Evolutionary conservation across 805 yeast species (phyloP), one percentile per base, ranked within the genome.

Genomic region (Candida orba): DNA sequence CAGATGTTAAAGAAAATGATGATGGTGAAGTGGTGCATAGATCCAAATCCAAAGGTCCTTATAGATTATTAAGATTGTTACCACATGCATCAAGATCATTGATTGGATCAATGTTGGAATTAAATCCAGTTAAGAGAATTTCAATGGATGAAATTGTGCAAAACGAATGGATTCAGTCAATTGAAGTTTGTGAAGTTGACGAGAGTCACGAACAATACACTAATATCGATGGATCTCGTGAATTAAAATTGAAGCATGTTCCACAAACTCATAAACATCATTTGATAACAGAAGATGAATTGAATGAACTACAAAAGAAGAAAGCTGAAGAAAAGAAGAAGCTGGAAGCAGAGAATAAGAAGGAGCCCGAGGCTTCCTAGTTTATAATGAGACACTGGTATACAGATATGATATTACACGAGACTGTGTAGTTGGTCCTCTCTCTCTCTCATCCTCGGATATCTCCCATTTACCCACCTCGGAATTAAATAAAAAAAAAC

Each of bases 71-170:
- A 41, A 71, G 86, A 46, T 66, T 85, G 43, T 67, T 91, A 45
- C 97, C 97, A 0, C 63, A 69, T 15, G 75, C 75, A 4, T 73
- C 88, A 7, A 71, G 95, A 36, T 66, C 63, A 2, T 63, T 89
- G 29, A 73, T 91, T 20, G 69, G 71, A 1, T 60, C 68, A 14
- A 88, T 89, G 93, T 67, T 91, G 33, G 71, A 64, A 30, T 53
- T 88, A 18, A 73, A 79, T 43, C 79, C 85, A 3, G 60, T 56
- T 18, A 66, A 73, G 41, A 75, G 97, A 44, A 75, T 76, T 18
- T 59, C 75, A 3, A 72, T 89, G 62, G 69, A 68, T 7, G 80
- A 76, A 14, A 73, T 89, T 3, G 46, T 72, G 37, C 13, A 43
- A 2, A 81, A 81, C 52, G 69, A 66, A 9, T 91, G 90, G 78